Evolutionary conservation across 441 rosid genomes (phyloP).

Genomic region (Macaranga tanarius): DNA sequence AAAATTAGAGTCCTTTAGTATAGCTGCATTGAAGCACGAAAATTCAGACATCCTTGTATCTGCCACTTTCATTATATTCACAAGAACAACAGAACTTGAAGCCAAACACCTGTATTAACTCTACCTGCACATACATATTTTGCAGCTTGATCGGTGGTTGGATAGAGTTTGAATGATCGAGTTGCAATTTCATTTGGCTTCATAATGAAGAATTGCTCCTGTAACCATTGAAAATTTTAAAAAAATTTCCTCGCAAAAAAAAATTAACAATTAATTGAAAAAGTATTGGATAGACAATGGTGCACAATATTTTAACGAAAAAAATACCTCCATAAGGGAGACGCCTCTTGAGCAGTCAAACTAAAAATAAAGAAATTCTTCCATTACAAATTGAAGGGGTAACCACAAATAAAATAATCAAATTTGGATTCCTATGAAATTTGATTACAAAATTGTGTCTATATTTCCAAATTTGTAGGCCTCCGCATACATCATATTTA

Average conservation of each 20-base stretch:
- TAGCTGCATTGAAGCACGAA: slow-evolving; percentile 51
- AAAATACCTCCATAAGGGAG: slow-evolving; percentile 65
- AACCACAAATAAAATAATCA: background rate
- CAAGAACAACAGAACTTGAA: slow-evolving; percentile 6
- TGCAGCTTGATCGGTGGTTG: slow-evolving; percentile 83
- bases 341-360: slow-evolving; percentile 87
- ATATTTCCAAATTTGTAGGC: background rate
- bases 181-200: slow-evolving; percentile 61
- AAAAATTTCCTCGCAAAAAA: background rate
- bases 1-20: slow-evolving; percentile 85
- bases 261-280: background rate
- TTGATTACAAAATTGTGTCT: background rate
- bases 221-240: slow-evolving; percentile 21
- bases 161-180: slow-evolving; percentile 70
- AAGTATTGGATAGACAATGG: background rate
- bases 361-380: slow-evolving; percentile 37
- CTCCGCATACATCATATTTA: background rate
- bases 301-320: background rate
- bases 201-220: slow-evolving; percentile 94
- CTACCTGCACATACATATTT: slow-evolving; percentile 71
- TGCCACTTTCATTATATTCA: background rate
- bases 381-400: slow-evolving; percentile 5
- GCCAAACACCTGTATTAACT: slow-evolving; percentile 1
- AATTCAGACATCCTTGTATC: slow-evolving; percentile 12
- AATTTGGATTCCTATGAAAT: background rate